Percentiles rank a stretch among this genome's conserved stretches.
These are phyloP conservation scores for Solanum sparsipilum DNA, from an alignment of 257 asterid genomes.

Conservation along the genomic window DNA sequence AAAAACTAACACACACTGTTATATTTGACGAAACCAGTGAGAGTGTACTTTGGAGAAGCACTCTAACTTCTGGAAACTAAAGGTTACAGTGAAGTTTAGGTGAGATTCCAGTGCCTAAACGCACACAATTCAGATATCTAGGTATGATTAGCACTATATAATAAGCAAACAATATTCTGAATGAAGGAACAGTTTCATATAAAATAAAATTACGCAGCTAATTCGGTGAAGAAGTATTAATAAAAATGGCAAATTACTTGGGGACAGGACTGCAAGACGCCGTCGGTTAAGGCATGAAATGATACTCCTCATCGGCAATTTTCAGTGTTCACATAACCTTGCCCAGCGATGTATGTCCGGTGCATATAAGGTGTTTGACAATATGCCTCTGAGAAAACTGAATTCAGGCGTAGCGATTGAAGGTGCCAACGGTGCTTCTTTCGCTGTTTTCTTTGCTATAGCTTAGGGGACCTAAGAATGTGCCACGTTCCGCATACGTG, in stretches of 20 bases:
- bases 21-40: neutral
- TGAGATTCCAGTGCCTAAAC: neutral
- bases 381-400: neutral
- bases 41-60: neutral
- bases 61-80: neutral
- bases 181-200: neutral
- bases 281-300: slow-evolving; percentile 24
- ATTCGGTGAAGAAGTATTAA: neutral
- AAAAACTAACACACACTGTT: neutral
- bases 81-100: neutral
- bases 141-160: neutral
- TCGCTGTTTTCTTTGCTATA: neutral
- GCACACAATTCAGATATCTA: neutral
- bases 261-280: slow-evolving; percentile 17
- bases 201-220: neutral
- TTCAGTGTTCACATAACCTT: neutral
- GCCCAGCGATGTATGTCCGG: neutral
- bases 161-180: neutral
- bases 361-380: neutral
- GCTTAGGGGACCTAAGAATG: neutral
- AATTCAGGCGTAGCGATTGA: neutral
- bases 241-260: slow-evolving; percentile 19
- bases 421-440: neutral
- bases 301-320: slow-evolving; percentile 28
- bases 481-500: neutral